These are phyloP conservation scores for Malus hybrid DNA, from an alignment of 331 rosid genomes.

Conservation along the genomic window DNA sequence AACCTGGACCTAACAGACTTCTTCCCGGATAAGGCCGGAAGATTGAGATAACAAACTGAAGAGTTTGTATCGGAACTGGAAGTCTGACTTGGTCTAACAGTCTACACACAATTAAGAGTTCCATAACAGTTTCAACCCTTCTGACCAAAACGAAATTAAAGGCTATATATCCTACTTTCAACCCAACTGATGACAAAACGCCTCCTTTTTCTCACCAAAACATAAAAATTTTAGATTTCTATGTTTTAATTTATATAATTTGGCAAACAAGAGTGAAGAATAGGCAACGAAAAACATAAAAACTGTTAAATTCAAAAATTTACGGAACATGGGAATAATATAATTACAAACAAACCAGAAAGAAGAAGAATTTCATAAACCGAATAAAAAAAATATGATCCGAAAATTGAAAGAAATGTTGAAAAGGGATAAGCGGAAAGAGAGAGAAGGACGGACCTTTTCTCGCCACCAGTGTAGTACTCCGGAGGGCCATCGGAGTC, in stretches of 20 bases:
- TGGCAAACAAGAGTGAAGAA: background rate
- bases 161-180: too few relatives aligned
- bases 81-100: too few relatives aligned
- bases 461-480: constrained; percentile 98
- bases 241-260: background rate
- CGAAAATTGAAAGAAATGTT: background rate
- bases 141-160: too few relatives aligned
- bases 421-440: background rate
- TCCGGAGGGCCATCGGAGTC: constrained; percentile 95
- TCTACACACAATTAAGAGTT: too few relatives aligned
- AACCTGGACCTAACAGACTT: too few relatives aligned
- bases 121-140: too few relatives aligned
- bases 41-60: too few relatives aligned
- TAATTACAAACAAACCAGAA: background rate
- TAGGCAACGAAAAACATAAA: background rate
- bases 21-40: too few relatives aligned
- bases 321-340: too few relatives aligned
- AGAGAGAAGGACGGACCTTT: constrained; percentile 46
- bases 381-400: background rate
- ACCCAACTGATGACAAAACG: background rate
- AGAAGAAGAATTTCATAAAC: background rate
- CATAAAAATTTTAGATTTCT: background rate
- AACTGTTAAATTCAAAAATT: background rate
- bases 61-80: too few relatives aligned
- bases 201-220: background rate